These are phyloP conservation scores for Phaeolepiota aurea DNA, from an alignment of 768 basidiomycete species.

Conservation along the genomic window DNA sequence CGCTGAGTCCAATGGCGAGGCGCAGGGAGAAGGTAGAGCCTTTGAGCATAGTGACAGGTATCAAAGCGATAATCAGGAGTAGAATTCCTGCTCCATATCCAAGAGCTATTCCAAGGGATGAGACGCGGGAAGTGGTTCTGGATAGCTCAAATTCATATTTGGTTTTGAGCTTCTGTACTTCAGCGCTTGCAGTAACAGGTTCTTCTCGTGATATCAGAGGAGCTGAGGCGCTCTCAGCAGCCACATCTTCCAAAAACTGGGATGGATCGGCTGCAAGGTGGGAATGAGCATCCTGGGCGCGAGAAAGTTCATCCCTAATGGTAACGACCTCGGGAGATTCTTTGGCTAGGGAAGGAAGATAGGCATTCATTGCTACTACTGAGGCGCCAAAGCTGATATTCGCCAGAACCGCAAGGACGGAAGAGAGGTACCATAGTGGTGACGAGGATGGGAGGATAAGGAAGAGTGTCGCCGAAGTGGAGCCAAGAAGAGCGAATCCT, in stretches of 20 bases:
- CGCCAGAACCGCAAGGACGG: slow-evolving; percentile 64
- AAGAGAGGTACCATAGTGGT: slow-evolving; percentile 57
- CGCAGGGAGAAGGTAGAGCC: slow-evolving; percentile 76
- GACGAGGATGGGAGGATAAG: slow-evolving; percentile 67
- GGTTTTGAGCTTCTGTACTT: slow-evolving; percentile 17
- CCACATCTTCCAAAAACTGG: slow-evolving; percentile 16
- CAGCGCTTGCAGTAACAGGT: not conserved
- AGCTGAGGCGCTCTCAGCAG: slow-evolving; percentile 21
- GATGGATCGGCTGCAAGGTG: slow-evolving; percentile 12
- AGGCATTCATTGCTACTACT: slow-evolving; percentile 85
- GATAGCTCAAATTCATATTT: slow-evolving; percentile 56
- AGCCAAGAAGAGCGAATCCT: slow-evolving; percentile 65
- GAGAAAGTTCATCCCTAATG: slow-evolving; percentile 25
- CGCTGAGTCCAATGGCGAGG: slow-evolving; percentile 78
- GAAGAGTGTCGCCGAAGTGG: slow-evolving; percentile 60
- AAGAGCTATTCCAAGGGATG: slow-evolving; percentile 76
- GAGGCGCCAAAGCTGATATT: slow-evolving; percentile 86
- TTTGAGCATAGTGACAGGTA: slow-evolving; percentile 68
- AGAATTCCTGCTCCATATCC: slow-evolving; percentile 83
- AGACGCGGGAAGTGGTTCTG: slow-evolving; percentile 73
- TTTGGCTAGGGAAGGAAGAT: slow-evolving; percentile 68
- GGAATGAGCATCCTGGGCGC: slow-evolving; percentile 7
- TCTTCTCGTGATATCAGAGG: slow-evolving; percentile 27
- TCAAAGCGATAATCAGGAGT: slow-evolving; percentile 60
- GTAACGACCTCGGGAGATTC: slow-evolving; percentile 51